These are phyloP conservation scores for Aureobasidium sp. DNA, from an alignment of 2,329 filamentous ascomycete species.

Conservation along the genomic window DNA sequence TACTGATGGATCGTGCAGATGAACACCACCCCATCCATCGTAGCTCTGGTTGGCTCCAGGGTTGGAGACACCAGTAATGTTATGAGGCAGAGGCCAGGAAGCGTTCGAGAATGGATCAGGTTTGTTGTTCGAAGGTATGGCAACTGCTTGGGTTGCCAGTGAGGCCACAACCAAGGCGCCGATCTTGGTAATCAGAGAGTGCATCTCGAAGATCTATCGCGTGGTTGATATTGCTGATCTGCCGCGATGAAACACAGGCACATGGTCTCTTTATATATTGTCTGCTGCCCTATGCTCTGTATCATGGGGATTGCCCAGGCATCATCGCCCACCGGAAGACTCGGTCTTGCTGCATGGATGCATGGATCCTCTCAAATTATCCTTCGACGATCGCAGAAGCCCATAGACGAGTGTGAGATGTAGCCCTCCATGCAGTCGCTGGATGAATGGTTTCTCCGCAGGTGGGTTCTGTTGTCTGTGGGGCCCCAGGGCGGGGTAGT, in stretches of 20 bases:
- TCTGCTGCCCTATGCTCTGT: background rate
- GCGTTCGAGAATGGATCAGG: slow-evolving; percentile 8
- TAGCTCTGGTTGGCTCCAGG: slow-evolving; percentile 4
- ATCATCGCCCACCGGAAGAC: background rate
- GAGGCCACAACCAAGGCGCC: background rate
- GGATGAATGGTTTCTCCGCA: background rate
- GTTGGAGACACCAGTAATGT: slow-evolving; percentile 6
- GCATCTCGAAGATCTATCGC: background rate
- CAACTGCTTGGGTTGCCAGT: background rate
- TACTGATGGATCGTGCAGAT: slow-evolving; percentile 37
- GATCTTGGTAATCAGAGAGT: background rate
- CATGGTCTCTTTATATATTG: background rate
- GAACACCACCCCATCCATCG: slow-evolving; percentile 10
- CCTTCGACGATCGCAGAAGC: background rate
- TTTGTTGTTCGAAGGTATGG: background rate
- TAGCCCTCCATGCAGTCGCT: background rate
- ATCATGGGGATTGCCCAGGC: background rate
- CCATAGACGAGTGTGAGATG: background rate
- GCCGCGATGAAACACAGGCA: background rate
- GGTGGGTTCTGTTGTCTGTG: background rate
- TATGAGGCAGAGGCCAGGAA: slow-evolving; percentile 11
- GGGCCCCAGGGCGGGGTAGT: slow-evolving; percentile 1
- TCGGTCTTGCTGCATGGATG: background rate
- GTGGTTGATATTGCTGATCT: slow-evolving; percentile 1
- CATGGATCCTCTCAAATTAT: background rate